These are phyloP conservation scores for Fusarium cyanostomum DNA, from an alignment of 2,329 filamentous ascomycete genomes.

Conservation along the genomic window DNA sequence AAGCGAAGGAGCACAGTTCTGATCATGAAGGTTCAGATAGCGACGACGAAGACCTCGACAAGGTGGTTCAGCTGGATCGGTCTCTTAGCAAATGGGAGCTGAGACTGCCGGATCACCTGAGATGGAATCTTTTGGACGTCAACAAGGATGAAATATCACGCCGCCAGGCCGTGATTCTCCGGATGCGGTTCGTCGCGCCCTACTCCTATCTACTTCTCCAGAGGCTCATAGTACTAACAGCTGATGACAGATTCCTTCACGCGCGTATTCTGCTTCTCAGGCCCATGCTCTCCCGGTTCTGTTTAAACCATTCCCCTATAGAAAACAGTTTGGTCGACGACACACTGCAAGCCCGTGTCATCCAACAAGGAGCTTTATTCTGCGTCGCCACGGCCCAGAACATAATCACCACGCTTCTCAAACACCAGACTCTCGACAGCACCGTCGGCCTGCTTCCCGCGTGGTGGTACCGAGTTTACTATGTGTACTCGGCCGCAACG, in stretches of 20 bases:
- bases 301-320: constrained; percentile 36
- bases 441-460: constrained; percentile 49
- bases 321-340: constrained; percentile 23
- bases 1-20: constrained; percentile 5
- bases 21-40: constrained; percentile 6
- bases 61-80: constrained; percentile 46
- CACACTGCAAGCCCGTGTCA: constrained; percentile 41
- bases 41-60: constrained; percentile 43
- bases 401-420: constrained; percentile 45
- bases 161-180: constrained; percentile 48
- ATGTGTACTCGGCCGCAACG: constrained; percentile 50
- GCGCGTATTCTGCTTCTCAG: constrained; percentile 48
- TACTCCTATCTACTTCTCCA: neutral
- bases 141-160: constrained; percentile 40
- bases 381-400: constrained; percentile 49
- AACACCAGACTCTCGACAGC: constrained; percentile 45
- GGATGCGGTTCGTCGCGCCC: constrained; percentile 42
- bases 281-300: constrained; percentile 47
- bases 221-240: neutral
- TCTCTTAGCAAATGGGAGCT: constrained; percentile 47
- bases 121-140: constrained; percentile 23
- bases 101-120: constrained; percentile 41
- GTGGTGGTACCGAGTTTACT: constrained; percentile 54
- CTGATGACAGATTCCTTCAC: constrained; percentile 44
- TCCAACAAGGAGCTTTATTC: constrained; percentile 47